Percentiles rank a stretch among this genome's conserved stretches.
Conservation (phyloP, 129 eudicot species). For the Saposhnikovia divaricata region DNA sequence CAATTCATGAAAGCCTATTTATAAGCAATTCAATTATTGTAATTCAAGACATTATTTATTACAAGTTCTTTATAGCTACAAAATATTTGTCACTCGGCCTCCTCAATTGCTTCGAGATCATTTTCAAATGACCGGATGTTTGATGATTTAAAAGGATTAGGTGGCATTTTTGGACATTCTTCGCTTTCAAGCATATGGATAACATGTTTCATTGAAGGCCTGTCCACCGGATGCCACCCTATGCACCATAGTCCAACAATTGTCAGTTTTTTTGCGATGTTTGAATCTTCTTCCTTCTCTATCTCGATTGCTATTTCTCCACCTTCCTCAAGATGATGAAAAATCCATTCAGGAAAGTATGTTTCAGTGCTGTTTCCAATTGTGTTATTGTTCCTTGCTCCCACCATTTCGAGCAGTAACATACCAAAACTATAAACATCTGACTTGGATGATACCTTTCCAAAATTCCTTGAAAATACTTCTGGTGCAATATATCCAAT, state of each 20-base stretch:
- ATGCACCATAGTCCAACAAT: constrained; percentile 16
- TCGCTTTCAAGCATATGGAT: constrained; percentile 3
- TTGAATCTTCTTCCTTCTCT: constrained; percentile 6
- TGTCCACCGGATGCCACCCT: constrained; percentile 12
- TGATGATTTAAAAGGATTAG: constrained; percentile 9
- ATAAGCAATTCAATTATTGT: too few relatives aligned
- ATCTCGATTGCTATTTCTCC: background rate
- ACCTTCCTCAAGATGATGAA: background rate
- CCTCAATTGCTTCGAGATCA: background rate
- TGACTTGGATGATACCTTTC: background rate
- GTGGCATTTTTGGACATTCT: background rate
- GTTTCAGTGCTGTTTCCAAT: background rate
- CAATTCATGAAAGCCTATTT: too few relatives aligned
- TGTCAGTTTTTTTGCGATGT: constrained; percentile 4
- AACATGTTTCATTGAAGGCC: constrained; percentile 10
- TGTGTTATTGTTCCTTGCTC: background rate
- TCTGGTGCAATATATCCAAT: constrained; percentile 1
- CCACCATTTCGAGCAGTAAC: constrained; percentile 4
- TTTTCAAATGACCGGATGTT: background rate
- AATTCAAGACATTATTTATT: background rate
- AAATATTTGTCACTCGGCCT: background rate
- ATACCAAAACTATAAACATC: constrained; percentile 6
- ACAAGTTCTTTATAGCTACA: background rate
- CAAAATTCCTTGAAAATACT: constrained; percentile 3
- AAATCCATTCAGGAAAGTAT: constrained; percentile 13